phyloP scores from a whole-genome alignment of 2,329 filamentous ascomycete species.

The Cadophora sp. region DNA sequence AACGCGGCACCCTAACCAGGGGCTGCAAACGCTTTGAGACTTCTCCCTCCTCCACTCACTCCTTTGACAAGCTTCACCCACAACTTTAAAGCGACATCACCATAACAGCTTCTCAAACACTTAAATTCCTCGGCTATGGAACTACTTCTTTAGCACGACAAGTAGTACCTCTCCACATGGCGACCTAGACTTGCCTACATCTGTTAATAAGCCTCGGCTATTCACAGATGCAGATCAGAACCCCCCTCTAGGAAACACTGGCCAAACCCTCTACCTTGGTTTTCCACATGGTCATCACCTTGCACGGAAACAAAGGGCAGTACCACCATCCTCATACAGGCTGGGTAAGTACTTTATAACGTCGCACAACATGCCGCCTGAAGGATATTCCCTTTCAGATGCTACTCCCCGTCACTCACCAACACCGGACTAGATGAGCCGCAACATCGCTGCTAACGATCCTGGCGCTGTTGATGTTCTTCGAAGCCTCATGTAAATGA shows the following conservation, averaged over 20 bases:
- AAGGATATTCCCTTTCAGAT: background rate
- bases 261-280: too few species aligned
- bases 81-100: background rate
- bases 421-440: background rate
- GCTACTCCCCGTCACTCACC: background rate
- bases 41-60: background rate
- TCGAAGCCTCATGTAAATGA: conserved; percentile 1
- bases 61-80: background rate
- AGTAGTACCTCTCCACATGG: background rate
- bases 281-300: background rate
- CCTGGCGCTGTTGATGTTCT: background rate
- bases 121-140: background rate
- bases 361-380: conserved; percentile 18
- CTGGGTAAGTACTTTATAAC: conserved; percentile 17
- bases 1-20: background rate
- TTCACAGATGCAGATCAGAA: background rate
- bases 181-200: background rate
- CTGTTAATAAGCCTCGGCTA: background rate
- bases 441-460: background rate
- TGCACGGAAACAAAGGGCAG: background rate
- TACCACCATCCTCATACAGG: conserved; percentile 5
- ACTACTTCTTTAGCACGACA: background rate
- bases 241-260: background rate
- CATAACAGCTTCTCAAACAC: background rate
- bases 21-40: background rate